Evolutionary conservation across 1,139 yeast genomes (phyloP).

Genomic region (Sugiyamaella neomexicana): DNA sequence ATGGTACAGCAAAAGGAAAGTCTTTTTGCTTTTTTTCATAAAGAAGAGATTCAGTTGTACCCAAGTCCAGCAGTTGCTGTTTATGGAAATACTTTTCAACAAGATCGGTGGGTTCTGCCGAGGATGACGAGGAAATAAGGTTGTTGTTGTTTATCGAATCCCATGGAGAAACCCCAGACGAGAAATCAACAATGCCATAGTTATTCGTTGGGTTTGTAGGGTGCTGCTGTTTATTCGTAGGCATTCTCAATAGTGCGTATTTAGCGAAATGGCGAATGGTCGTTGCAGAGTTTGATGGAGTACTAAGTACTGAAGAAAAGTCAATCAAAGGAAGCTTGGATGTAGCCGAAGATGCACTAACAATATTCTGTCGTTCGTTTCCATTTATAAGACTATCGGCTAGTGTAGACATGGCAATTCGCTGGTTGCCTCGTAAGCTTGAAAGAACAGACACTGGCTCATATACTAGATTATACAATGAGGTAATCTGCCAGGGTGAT

Average conservation of each 20-base stretch:
- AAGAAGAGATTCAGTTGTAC: slow-evolving; percentile 25
- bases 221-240: neutral
- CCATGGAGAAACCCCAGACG: slow-evolving; percentile 22
- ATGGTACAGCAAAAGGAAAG: slow-evolving; percentile 25
- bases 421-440: slow-evolving; percentile 27
- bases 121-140: neutral
- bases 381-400: slow-evolving; percentile 29
- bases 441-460: slow-evolving; percentile 37
- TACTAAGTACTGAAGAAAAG: slow-evolving; percentile 18
- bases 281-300: neutral
- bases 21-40: slow-evolving; percentile 14
- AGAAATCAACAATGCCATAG: slow-evolving; percentile 14
- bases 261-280: slow-evolving; percentile 40
- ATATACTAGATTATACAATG: slow-evolving; percentile 32
- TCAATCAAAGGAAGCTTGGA: slow-evolving; percentile 23
- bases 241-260: slow-evolving; percentile 37
- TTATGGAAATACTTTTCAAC: slow-evolving; percentile 25
- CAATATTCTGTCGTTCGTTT: slow-evolving; percentile 30
- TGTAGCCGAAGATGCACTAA: slow-evolving; percentile 24
- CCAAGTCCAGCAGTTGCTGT: slow-evolving; percentile 23
- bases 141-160: slow-evolving; percentile 6
- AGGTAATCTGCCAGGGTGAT: slow-evolving; percentile 34
- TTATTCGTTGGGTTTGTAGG: neutral
- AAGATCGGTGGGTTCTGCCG: slow-evolving; percentile 14
- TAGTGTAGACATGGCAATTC: slow-evolving; percentile 34